Evolutionary conservation across 305 asterid species (phyloP).

Genomic region (Fraxinus velutina): DNA sequence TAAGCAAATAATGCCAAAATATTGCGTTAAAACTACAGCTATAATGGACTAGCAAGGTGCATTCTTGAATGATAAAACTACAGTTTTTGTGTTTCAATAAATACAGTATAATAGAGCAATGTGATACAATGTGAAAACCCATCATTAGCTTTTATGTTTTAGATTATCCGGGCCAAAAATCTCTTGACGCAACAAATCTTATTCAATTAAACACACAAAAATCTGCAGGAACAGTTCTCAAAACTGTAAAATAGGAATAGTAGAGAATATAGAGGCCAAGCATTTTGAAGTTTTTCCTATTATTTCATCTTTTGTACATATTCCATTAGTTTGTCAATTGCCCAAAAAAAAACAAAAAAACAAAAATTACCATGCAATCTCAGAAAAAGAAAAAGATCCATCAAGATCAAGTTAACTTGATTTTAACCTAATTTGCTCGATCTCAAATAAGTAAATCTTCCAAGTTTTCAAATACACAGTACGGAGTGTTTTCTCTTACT

Average conservation of each 20-base stretch:
- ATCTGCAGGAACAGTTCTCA: background rate
- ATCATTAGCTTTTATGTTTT: background rate
- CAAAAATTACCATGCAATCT: too few relatives aligned
- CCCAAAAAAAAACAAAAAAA: too few relatives aligned
- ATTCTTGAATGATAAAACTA: background rate
- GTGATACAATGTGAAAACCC: background rate
- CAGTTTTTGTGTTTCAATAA: background rate
- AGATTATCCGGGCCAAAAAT: background rate
- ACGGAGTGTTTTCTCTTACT: too few relatives aligned
- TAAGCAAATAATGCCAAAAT: constrained; percentile 3
- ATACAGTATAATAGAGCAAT: background rate
- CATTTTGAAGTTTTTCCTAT: background rate
- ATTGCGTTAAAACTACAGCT: too few relatives aligned
- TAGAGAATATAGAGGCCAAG: background rate
- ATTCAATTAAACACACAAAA: background rate
- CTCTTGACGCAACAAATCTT: background rate
- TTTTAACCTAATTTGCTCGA: constrained; percentile 6
- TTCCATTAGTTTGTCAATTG: background rate
- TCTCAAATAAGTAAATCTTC: constrained; percentile 10
- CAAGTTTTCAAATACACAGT: too few relatives aligned
- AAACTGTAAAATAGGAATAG: background rate
- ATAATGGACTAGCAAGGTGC: background rate
- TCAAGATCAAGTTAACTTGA: constrained; percentile 18
- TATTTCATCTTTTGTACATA: too few relatives aligned
- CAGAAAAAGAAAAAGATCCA: background rate